These are phyloP conservation scores for Cinnamomum micranthum DNA, from an alignment of 164 flowering plant species.

Conservation along the genomic window DNA sequence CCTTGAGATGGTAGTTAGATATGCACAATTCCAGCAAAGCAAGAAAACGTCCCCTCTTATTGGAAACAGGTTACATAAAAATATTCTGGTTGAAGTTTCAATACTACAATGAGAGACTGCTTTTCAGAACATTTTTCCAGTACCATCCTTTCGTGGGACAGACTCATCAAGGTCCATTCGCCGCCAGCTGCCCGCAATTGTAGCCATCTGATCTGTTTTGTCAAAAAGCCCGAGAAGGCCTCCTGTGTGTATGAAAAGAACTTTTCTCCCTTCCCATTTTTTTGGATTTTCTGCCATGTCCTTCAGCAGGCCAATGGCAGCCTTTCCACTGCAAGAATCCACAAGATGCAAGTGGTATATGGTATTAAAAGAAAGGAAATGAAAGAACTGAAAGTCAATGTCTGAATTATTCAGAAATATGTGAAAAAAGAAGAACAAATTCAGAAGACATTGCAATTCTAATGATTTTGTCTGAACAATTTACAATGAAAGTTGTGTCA, in stretches of 20 bases:
- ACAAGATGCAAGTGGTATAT: not conserved
- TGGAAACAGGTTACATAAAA: not conserved
- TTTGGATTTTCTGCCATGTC: conserved; percentile 73
- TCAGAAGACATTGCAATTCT: no score
- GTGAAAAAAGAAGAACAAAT: no score
- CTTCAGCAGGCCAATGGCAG: conserved; percentile 72
- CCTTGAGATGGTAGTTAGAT: no score
- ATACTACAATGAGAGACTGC: not conserved
- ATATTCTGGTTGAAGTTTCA: not conserved
- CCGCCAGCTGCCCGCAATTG: conserved; percentile 60
- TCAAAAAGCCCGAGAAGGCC: conserved; percentile 91
- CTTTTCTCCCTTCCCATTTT: conserved; percentile 83
- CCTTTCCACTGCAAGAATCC: conserved; percentile 66
- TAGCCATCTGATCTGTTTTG: conserved; percentile 61
- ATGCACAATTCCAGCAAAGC: not conserved
- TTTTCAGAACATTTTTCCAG: conserved; percentile 71
- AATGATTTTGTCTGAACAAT: not conserved
- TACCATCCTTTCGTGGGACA: conserved; percentile 64
- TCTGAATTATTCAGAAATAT: no score
- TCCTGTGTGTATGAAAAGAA: conserved; percentile 91
- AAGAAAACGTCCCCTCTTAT: not conserved
- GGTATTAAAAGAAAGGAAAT: no score
- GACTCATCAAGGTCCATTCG: conserved; percentile 63
- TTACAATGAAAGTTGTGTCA: no score
- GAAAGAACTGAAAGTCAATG: no score